Base-by-base conservation (phyloP, 2,329 filamentous ascomycete species). In the Cladophialophora psammophila region DNA sequence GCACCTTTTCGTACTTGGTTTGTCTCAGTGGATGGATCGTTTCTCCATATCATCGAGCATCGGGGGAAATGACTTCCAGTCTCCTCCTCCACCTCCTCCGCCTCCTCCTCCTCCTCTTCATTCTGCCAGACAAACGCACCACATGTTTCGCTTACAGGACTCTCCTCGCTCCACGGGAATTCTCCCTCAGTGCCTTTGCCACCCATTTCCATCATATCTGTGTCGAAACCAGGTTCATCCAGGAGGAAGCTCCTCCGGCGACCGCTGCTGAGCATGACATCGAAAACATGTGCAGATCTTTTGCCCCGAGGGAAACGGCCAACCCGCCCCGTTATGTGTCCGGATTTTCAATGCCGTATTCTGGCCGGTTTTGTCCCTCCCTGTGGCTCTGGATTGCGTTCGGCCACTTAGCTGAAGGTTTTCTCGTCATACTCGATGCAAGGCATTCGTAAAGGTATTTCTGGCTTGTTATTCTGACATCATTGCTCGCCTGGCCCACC, bases 381-480 rank as follows among this genome's bases (percentile, higher is more conserved):
- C 26, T 26, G 26, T 26, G 2, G 26, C 26, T 26, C 26, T 26
- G 26, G 26, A 26, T 26, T 26, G 26, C 40, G 1, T 6, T 45
- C n/a, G n/a, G 42, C n/a, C 8, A 15, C 42, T 45, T 18, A 26
- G 26, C 26, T 26, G 42, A 18, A 20, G 42, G n/a, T 45, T 20
- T 45, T 45, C 42, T 45, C n/a, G 42, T 45, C 42, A 45, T 45
- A 18, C 42, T 45, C 42, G 5, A 45, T 45, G 42, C 10, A 45
- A 13, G n/a, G 13, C 36, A 12, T 20, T 6, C 45, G 12, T 50
- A 6, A 9, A 12, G 20, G 8, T 12, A 26, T 35, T 36, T 2
- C 31, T 2, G 8, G 31, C 40, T 60, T 40, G 31, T 60, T 60
- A 60, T 50, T 60, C 57, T 60, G 57, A 60, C 57, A 60, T 60